A percentile compares a stretch with the other conserved stretches of the same genome.
These are phyloP conservation scores for Capronia epimyces DNA, from an alignment of 2,329 filamentous ascomycete genomes.

Conservation along the genomic window DNA sequence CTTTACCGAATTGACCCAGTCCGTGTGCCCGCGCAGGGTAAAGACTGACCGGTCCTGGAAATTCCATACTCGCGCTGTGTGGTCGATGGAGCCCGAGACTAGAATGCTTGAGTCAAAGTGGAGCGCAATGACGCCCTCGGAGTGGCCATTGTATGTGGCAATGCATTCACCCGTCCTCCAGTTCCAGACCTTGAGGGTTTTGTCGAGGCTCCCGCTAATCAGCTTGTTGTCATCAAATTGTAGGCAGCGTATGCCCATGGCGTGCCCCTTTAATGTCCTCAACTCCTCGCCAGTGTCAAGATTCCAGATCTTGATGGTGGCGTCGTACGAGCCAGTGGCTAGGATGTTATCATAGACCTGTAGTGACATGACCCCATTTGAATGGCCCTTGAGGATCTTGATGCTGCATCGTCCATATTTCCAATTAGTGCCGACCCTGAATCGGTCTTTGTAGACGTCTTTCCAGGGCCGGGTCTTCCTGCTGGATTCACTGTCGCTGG, in stretches of 20 bases:
- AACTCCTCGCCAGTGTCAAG: conserved; percentile 80
- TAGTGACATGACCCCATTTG: conserved; percentile 76
- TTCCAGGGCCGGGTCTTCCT: conserved; percentile 68
- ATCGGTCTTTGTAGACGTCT: conserved; percentile 90
- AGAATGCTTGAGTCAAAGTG: conserved; percentile 81
- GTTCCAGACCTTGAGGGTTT: conserved; percentile 90
- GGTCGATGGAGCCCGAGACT: conserved; percentile 84
- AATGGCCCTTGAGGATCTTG: conserved; percentile 78
- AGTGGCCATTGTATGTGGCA: conserved; percentile 72
- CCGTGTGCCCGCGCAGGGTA: conserved; percentile 72
- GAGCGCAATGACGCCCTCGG: conserved; percentile 74
- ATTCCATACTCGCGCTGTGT: conserved; percentile 87
- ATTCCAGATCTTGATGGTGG: conserved; percentile 94
- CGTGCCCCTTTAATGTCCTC: conserved; percentile 78
- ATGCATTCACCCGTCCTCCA: conserved; percentile 87
- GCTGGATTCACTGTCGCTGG: conserved; percentile 13
- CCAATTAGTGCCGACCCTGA: conserved; percentile 96
- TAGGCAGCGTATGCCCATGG: conserved; percentile 74
- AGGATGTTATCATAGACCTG: conserved; percentile 85
- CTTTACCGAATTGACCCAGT: conserved; percentile 96
- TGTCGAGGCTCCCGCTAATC: conserved; percentile 83
- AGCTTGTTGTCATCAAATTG: conserved; percentile 91
- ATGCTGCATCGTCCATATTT: conserved; percentile 86
- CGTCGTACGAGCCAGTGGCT: conserved; percentile 90
- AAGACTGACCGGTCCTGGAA: conserved; percentile 78